Evolutionary conservation across 768 basidiomycete species (phyloP), one percentile per base, ranked within the genome.

Genomic region (Amanita molliuscula): DNA sequence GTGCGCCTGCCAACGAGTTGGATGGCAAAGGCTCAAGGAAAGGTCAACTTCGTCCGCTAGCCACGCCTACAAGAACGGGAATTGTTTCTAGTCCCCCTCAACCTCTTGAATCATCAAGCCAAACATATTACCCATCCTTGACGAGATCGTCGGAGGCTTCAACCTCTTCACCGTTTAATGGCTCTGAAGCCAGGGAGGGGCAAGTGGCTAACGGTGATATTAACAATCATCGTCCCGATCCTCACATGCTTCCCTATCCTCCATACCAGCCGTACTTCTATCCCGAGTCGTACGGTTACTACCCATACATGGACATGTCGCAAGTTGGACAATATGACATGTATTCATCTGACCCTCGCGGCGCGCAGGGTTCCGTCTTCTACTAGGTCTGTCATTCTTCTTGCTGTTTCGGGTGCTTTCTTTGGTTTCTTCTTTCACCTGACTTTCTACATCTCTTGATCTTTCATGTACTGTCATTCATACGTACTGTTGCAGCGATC

Each of bases 261-360:
- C 62, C 73, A n/a, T 84, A 85, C 59, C 76, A 75, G 33, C 73
- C 71, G 35, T 85, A 85, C 67, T 88, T 84, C 63, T 84, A 82
- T 62, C 81, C 82, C 20, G 81, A 83, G 45, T 72, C 75, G 53
- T 86, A 86, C 57, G 71, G 70, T 50, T 87, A 86, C 62, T 68
- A 76, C 52, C 75, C 71, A 37, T 85, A 84, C 67, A 67, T 83
- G 70, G 84, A 84, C 63, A 73, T 79, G 75, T 72, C 80, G 38
- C 81, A 81, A 56, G 64, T 69, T 54, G 74, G 77, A 62, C 77
- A 76, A 57, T 86, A 84, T 65, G 83, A 84, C 55, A 71, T 77
- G 74, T 84, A 84, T 65, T 69, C 74, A 49, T 62, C 72, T 60
- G 76, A 79, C 36, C 59, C 59, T 57, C 74, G 70, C 50, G 55